Evolutionary conservation across 2,329 filamentous ascomycete species (phyloP).

Genomic region (Diplocarpon rosae): DNA sequence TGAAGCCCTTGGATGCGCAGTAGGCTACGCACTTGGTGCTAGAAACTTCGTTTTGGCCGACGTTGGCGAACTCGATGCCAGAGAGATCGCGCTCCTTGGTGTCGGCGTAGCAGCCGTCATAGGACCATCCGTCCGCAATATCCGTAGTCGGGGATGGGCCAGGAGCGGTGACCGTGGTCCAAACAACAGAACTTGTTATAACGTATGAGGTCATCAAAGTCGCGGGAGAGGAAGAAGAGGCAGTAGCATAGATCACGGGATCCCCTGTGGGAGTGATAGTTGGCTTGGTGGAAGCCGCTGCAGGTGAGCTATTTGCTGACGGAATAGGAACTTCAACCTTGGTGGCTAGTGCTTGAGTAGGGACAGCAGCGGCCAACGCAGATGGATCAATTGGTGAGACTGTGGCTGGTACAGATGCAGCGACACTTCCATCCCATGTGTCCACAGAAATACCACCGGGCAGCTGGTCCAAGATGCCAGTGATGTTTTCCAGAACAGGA

Average conservation of each 20-base stretch:
- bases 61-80: constrained; percentile 31
- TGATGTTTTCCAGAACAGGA: constrained; percentile 35
- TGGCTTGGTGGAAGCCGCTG: not conserved
- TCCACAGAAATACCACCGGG: constrained; percentile 46
- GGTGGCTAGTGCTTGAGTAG: not conserved
- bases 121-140: constrained; percentile 28
- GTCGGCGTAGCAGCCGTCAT: constrained; percentile 35
- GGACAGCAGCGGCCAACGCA: constrained; percentile 1
- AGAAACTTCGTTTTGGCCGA: constrained; percentile 31
- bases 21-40: constrained; percentile 37
- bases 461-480: constrained; percentile 35
- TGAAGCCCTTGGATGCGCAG: constrained; percentile 35
- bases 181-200: constrained; percentile 37
- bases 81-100: constrained; percentile 29
- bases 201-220: constrained; percentile 22
- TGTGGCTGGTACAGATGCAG: constrained; percentile 6
- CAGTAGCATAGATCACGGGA: not conserved
- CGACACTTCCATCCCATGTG: constrained; percentile 33
- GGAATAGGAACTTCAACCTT: not conserved
- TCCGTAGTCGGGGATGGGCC: constrained; percentile 15
- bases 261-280: constrained; percentile 1
- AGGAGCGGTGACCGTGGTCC: constrained; percentile 22
- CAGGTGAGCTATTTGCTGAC: not conserved
- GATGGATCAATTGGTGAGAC: not conserved
- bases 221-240: not conserved